A percentile compares a stretch with the other conserved stretches of the same genome.
These are phyloP conservation scores for Candolleomyces aberdarensis DNA, from an alignment of 768 basidiomycete genomes.

Conservation along the genomic window DNA sequence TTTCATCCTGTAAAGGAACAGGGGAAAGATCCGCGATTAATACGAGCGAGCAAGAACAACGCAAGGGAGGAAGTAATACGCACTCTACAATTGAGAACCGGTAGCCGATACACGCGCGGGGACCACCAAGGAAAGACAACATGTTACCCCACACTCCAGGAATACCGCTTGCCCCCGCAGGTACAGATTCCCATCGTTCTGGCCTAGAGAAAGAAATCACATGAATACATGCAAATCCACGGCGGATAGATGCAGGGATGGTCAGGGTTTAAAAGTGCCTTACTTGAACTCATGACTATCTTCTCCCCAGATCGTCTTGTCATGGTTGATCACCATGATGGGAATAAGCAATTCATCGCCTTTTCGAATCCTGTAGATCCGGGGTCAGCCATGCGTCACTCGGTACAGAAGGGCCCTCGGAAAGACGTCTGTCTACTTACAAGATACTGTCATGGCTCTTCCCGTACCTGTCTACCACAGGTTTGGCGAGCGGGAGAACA, in stretches of 20 bases:
- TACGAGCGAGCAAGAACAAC: neutral
- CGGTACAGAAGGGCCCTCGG: neutral
- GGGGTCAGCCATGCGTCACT: neutral
- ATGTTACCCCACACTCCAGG: slow-evolving; percentile 63
- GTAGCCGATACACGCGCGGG: slow-evolving; percentile 64
- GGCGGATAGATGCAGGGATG: neutral
- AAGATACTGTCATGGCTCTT: slow-evolving; percentile 32
- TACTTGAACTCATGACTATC: slow-evolving; percentile 60
- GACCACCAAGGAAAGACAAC: slow-evolving; percentile 62
- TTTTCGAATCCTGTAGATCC: slow-evolving; percentile 30
- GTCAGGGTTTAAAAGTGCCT: neutral
- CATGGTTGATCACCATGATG: slow-evolving; percentile 48
- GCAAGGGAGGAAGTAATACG: slow-evolving; percentile 17
- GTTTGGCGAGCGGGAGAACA: slow-evolving; percentile 44
- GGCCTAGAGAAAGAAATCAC: slow-evolving; percentile 42
- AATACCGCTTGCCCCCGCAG: slow-evolving; percentile 39
- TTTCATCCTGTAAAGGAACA: slow-evolving; percentile 21
- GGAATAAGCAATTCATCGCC: slow-evolving; percentile 46
- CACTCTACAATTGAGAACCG: slow-evolving; percentile 61
- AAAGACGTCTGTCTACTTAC: slow-evolving; percentile 22
- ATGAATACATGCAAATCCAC: neutral
- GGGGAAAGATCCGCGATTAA: neutral
- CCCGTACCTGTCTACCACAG: slow-evolving; percentile 44
- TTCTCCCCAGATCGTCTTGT: slow-evolving; percentile 55
- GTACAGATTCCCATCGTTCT: slow-evolving; percentile 55